Evolutionary conservation across 805 yeast species (phyloP), one percentile per base, ranked within the genome.

Genomic region (Debaryomyces maramus): DNA sequence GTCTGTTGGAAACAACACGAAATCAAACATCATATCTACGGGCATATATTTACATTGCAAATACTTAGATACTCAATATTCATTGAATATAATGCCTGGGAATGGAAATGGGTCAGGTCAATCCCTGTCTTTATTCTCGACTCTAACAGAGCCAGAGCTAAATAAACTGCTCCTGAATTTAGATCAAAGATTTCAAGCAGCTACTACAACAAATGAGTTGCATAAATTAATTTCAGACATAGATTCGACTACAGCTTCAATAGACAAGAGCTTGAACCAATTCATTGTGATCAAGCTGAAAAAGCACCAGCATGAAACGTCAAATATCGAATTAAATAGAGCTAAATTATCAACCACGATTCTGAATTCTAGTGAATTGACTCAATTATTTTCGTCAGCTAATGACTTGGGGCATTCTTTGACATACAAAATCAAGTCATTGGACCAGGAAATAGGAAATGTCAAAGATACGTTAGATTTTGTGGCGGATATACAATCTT

Each of bases 371-470:
- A 75, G 79, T 36, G 70, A 76, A 2, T 63, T 86, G 41, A 71
- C 77, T 21, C 62, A 70, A 22, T 68, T 78, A 18, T 71, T 87
- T 36, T 64, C 80, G 5, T 67, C 73, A 30, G 84, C 95, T 0
- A 80, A 85, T 36, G 74, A 74, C 34, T 65, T 82, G 40, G 90
- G 96, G 5, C 67, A 73, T 27, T 68, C 76, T 11, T 77, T 90
- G 37, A 84, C 95, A 1, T 76, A 76, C 30, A 78, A 81, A 46
- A 87, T 90, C 42, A 72, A 84, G 40, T 59, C 80, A 2, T 67
- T 87, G 29, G 96, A 88, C 57, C 66, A 67, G 29, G 96, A 90
- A 53, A 78, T 83, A 45, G 65, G 72, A 4, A 75, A 85, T 27
- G 86, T 90, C 11, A 63, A 72, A 36, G 64, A 72, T 31, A 80